phyloP scores from a whole-genome alignment of 441 rosid species.

The Omphalea diandra region DNA sequence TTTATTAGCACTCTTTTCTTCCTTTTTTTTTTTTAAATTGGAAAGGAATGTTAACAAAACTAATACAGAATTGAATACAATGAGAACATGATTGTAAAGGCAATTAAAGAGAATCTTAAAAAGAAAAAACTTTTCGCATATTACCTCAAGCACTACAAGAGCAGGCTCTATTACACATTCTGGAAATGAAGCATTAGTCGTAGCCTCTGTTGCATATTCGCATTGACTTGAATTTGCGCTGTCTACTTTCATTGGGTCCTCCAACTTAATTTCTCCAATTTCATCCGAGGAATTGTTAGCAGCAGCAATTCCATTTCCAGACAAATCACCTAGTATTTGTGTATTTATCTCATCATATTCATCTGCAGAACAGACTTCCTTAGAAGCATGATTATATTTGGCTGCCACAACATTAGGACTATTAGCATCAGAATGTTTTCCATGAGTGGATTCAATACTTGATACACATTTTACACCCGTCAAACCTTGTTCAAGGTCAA shows the following conservation, averaged over 20 bases:
- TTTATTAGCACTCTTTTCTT: neutral
- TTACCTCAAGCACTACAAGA: constrained; percentile 97
- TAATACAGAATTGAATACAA: neutral
- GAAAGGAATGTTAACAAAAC: neutral
- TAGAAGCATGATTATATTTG: constrained; percentile 48
- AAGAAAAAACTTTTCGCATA: neutral
- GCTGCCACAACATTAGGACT: constrained; percentile 53
- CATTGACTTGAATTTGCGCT: constrained; percentile 40
- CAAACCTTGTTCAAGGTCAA: constrained; percentile 29
- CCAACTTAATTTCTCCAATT: constrained; percentile 48
- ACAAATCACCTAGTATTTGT: constrained; percentile 47
- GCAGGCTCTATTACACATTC: constrained; percentile 90
- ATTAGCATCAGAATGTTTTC: constrained; percentile 50
- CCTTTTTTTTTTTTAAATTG: neutral
- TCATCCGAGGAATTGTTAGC: constrained; percentile 49
- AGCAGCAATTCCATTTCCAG: constrained; percentile 46
- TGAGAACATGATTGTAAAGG: neutral
- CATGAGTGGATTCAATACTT: constrained; percentile 42
- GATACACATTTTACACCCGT: constrained; percentile 26
- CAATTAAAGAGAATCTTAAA: neutral
- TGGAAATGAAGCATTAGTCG: constrained; percentile 72
- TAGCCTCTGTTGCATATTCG: constrained; percentile 39
- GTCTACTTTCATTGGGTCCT: constrained; percentile 46
- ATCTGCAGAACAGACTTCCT: constrained; percentile 37
- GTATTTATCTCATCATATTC: constrained; percentile 58